Base-by-base conservation (phyloP, 768 basidiomycete genomes). In the Exidia glandulosa region DNA sequence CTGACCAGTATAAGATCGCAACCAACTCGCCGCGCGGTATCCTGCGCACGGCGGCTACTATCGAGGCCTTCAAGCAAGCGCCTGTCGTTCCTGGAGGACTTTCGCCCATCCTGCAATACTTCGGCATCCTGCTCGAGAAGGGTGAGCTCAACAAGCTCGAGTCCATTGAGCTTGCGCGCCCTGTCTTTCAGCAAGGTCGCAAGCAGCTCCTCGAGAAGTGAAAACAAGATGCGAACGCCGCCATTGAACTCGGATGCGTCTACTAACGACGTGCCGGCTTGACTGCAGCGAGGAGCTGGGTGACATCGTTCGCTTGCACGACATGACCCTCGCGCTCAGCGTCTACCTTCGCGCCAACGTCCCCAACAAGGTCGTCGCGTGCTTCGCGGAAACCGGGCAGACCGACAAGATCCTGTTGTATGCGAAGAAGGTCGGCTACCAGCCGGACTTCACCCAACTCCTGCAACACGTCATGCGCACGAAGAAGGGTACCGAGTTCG, bases 281-380 rank as follows among this genome's bases (percentile, higher is more conserved):
- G 94, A 95, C 59, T 99, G 96, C 76, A 94, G 90, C 66, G 96
- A 99, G 74, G 95, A 99, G 71, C 86, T 99, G 29, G 96, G 96
- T 37, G 95, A 99, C 69, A 88, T 98, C 60, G 95, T 98, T 58
- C 87, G 96, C 33, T 72, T 86, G 23, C 86, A 94, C 71, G 96
- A 99, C 71, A 90, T 97, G 88, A 97, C 93, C 0, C 82, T 99
- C 60, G 96, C 96, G 12, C 81, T 99, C 54, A 95, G 94, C 63
- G 94, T 99, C 60, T 99, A 99, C 70, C 85, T 99, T 29, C 86
- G 96, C 59, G 96, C 96, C 58, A 97, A 95, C 67, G 86, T 97
- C 5, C 96, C 96, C 54, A 96, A 94, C 80, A 99, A 98, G 77
- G 95, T 97, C 69, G 86, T 97, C 60, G 96, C 96, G 3, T 98